Percentiles rank a stretch among this genome's conserved stretches.
phyloP scores from a whole-genome alignment of 108 stramenopile species.

The Conticribra guillardii region DNA sequence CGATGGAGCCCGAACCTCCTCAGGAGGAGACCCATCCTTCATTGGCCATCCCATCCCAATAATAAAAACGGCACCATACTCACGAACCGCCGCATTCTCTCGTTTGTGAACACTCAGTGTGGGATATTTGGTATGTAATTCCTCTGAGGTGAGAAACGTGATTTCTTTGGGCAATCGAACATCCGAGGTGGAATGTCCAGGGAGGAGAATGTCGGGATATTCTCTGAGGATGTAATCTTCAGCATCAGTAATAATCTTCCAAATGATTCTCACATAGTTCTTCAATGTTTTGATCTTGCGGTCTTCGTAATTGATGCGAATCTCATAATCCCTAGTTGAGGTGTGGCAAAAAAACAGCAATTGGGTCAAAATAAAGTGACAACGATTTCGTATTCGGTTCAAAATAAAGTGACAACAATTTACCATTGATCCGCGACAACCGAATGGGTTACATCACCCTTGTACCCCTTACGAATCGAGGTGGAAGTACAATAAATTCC shows the following conservation, averaged over 20 bases:
- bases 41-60: constrained; percentile 68
- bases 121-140: constrained; percentile 51
- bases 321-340: constrained; percentile 66
- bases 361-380: too few relatives aligned
- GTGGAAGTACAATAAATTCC: constrained; percentile 55
- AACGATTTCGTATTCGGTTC: too few relatives aligned
- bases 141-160: constrained; percentile 56
- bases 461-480: constrained; percentile 59
- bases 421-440: constrained; percentile 60
- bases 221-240: constrained; percentile 53
- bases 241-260: constrained; percentile 55
- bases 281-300: constrained; percentile 52
- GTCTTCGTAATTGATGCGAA: constrained; percentile 46
- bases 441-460: constrained; percentile 57
- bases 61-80: constrained; percentile 61
- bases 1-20: constrained; percentile 52
- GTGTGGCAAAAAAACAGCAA: too few relatives aligned
- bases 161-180: constrained; percentile 55
- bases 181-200: constrained; percentile 42
- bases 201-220: constrained; percentile 49
- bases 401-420: too few relatives aligned
- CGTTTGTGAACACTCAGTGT: constrained; percentile 40
- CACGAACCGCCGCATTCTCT: constrained; percentile 47
- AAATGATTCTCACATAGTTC: constrained; percentile 47
- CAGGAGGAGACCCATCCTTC: constrained; percentile 49